Base-by-base conservation (phyloP, 1,284 basidiomycete genomes). In the Sphaerobolus stellatus region DNA sequence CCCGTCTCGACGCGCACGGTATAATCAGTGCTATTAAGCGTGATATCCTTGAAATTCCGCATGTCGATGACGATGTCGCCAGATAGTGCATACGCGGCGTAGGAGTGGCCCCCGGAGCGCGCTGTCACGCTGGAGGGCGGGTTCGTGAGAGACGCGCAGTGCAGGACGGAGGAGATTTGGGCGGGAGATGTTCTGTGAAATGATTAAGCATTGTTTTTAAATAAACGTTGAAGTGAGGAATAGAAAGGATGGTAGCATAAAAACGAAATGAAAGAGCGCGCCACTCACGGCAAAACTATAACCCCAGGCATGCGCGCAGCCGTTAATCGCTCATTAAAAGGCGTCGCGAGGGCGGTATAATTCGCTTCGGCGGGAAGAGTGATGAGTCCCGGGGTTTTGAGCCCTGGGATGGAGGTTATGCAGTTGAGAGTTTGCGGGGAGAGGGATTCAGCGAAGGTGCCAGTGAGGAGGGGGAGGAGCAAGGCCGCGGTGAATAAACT, bases 31-130 rank as follows among this genome's bases (percentile, higher is more conserved):
- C n/a, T n/a, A 38, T 71, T 66, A n/a, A 75, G 60, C 0, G 68
- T 63, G 30, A 78, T 65, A 7, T 58, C 52, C n/a, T 68, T 71
- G 59, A 77, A 65, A 9, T 66, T 65, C 36, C 64, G 66, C 33
- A 78, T 58, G 57, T 78, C 75, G 29, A 77, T 61, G 4, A 79
- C 74, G 3, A 79, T 60, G 1, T 68, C 61, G 1, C 72, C 72
- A 16, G 73, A 74, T 5, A 77, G 64, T 1, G 74, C 72, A 58
- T 74, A 76, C 1, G 73, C 75, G 27, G 75, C 74, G 50, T 77
- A 77, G 40, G 68, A 72, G 53, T 77, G 76, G 31, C 63, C 61
- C 11, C 62, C 62, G 4, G 58, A 59, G 11, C 54, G 52, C 16
- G 61, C 59, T 4, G 58, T 52, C n/a, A 64, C 61, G 41, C 56